Evolutionary conservation across 345 rosid genomes (phyloP).

Genomic region (Trapa bicornis): DNA sequence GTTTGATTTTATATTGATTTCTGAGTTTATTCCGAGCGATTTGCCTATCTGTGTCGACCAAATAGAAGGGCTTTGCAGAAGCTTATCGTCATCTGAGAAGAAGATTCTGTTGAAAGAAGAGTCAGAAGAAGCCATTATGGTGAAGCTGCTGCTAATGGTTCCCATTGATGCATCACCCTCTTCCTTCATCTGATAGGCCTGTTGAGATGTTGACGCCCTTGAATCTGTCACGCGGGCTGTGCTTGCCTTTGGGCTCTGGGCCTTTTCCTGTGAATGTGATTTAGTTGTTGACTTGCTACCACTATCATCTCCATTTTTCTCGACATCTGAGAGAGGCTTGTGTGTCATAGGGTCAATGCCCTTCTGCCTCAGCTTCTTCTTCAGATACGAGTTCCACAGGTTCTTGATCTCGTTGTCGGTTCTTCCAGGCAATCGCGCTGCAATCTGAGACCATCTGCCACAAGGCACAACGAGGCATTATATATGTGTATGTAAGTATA

Average conservation of each 20-base stretch:
- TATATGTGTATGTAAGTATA: neutral
- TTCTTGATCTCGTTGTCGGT: constrained; percentile 66
- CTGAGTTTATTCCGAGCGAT: constrained; percentile 7
- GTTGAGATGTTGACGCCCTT: neutral
- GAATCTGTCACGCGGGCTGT: neutral
- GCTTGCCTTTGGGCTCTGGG: neutral
- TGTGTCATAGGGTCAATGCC: constrained; percentile 70
- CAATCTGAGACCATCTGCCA: constrained; percentile 68
- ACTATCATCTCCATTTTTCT: constrained; percentile 18
- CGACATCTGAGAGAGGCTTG: constrained; percentile 37
- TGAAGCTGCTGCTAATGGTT: neutral
- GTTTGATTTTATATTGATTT: constrained; percentile 7
- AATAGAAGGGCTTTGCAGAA: constrained; percentile 6
- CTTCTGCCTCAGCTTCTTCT: constrained; percentile 54
- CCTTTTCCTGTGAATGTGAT: constrained; percentile 7
- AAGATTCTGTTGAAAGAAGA: constrained; percentile 1
- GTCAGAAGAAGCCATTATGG: constrained; percentile 3
- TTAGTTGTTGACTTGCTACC: constrained; percentile 3
- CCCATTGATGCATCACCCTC: neutral
- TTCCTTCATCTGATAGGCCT: constrained; percentile 4
- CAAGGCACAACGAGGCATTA: neutral
- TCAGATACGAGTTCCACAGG: constrained; percentile 62
- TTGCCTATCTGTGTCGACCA: constrained; percentile 8
- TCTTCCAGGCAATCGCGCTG: constrained; percentile 55
- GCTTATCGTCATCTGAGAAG: constrained; percentile 6